Conservation (phyloP, 495 filamentous ascomycete genomes). For the Thozetella sp. region DNA sequence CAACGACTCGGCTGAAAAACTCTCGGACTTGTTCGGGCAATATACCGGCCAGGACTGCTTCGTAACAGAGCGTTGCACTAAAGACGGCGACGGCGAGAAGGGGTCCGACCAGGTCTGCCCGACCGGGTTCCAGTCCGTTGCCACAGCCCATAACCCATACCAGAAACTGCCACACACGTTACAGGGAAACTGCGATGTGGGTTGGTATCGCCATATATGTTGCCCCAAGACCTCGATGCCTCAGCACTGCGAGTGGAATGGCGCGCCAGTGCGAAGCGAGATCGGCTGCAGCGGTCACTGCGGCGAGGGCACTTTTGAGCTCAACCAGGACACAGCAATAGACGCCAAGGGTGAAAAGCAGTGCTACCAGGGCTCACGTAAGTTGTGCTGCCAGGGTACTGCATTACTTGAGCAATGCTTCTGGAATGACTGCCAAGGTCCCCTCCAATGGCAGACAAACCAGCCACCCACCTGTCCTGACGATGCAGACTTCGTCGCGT, state of each 20-base stretch:
- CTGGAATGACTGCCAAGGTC: conserved; percentile 24
- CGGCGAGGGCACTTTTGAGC: conserved; percentile 21
- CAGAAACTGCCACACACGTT: conserved; percentile 7
- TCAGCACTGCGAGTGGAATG: conserved; percentile 31
- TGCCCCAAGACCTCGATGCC: conserved; percentile 31
- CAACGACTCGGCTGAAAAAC: not conserved
- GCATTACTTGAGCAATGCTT: conserved; percentile 18
- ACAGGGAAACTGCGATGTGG: conserved; percentile 13
- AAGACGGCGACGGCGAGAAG: conserved; percentile 19
- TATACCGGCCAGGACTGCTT: conserved; percentile 30
- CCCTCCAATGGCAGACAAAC: not conserved
- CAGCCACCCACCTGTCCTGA: not conserved
- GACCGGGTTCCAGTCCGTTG: conserved; percentile 14
- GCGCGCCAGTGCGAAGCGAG: conserved; percentile 18
- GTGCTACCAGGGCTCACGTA: conserved; percentile 20
- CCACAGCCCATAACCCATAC: conserved; percentile 21
- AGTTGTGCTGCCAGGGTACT: conserved; percentile 27
- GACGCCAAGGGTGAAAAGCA: conserved; percentile 21
- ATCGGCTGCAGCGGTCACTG: conserved; percentile 24
- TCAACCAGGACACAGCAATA: conserved; percentile 22
- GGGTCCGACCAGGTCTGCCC: conserved; percentile 22
- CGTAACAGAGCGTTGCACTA: conserved; percentile 19
- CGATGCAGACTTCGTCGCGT: not conserved
- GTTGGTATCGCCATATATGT: conserved; percentile 31
- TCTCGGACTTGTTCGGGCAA: conserved; percentile 12